Base-by-base conservation (phyloP, 2,329 filamentous ascomycete species). In the Pseudogymnoascus sp. region DNA sequence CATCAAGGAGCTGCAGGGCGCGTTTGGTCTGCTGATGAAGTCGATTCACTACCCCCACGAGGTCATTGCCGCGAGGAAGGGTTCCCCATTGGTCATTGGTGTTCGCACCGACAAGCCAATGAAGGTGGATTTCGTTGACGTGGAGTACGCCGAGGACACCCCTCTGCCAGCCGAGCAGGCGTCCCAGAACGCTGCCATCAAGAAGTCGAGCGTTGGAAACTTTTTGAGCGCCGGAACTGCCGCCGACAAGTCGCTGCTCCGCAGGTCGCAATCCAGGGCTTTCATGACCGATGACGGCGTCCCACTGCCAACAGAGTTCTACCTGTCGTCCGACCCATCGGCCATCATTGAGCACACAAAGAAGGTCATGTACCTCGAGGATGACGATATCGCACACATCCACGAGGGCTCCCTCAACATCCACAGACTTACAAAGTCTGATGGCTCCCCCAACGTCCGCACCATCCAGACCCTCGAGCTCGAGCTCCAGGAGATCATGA, bases 111-210 rank as follows among this genome's bases (percentile, higher is more conserved):
- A 92, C 79, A 95, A 90, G 83, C 96, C 96, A 81, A 97, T 99
- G 94, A 99, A 97, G 88, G 94, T 99, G 66, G 94, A 99, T 80
- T 99, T 99, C 73, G 94, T 99, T 75, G 94, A 99, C 75, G 94
- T 99, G 65, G 94, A 99, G 80, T 97, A 93, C 77, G 89, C 89
- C 60, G 91, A 96, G 71, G 87, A 88, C 72, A 39, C 55, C 10
- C 84, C 89, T 68, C 88, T 99, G 65, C 88, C 94, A 38, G 94
- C 94, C 61, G 94, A 99, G 84, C 87, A 88, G 68, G 94, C 94
- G 65, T 93, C 93, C 64, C 94, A 99, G 80, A 97, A 97, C 74
- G 91, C 92, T 65, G 94, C 94, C 64, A 81, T 97, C 71, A 97
- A 97, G 87, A 97, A 96, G 82, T 84, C 85, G 63, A 85, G 84